Evolutionary conservation across 2,329 filamentous ascomycete genomes (phyloP).

Genomic region (Phoma herbarum): DNA sequence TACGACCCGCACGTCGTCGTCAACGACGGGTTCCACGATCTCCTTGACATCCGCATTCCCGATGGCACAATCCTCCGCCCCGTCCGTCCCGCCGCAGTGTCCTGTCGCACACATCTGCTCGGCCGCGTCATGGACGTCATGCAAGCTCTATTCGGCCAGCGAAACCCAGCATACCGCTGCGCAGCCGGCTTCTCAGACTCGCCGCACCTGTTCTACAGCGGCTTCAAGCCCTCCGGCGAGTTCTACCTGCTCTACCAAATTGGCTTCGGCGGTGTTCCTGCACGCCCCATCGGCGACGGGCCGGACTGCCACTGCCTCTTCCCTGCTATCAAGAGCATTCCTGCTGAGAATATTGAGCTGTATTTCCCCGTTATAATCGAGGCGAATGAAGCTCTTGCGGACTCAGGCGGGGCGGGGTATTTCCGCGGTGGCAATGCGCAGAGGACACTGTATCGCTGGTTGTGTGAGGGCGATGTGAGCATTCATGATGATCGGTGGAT

Average conservation of each 20-base stretch:
- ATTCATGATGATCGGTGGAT: conserved; percentile 61
- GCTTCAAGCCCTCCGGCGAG: conserved; percentile 59
- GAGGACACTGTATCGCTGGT: conserved; percentile 58
- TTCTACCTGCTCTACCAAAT: conserved; percentile 63
- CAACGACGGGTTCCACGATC: conserved; percentile 62
- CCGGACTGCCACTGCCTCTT: conserved; percentile 62
- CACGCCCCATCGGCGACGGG: conserved; percentile 58
- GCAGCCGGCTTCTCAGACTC: conserved; percentile 62
- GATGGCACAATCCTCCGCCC: conserved; percentile 57
- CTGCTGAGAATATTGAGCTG: conserved; percentile 59
- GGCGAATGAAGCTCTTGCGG: conserved; percentile 58
- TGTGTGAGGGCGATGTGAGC: conserved; percentile 57
- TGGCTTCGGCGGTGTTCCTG: conserved; percentile 60
- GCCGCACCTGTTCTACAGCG: conserved; percentile 61
- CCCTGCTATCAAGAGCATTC: conserved; percentile 61
- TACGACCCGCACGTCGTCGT: conserved; percentile 59
- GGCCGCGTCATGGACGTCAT: conserved; percentile 61
- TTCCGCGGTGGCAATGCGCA: conserved; percentile 61
- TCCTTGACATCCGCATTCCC: conserved; percentile 59
- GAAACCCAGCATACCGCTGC: conserved; percentile 57
- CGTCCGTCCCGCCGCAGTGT: conserved; percentile 58
- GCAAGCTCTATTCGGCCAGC: conserved; percentile 60
- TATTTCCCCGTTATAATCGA: conserved; percentile 60
- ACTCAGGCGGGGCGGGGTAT: conserved; percentile 59
- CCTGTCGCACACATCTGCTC: conserved; percentile 59